These are phyloP conservation scores for Amyloporia xantha DNA, from an alignment of 768 basidiomycete species.

Conservation along the genomic window DNA sequence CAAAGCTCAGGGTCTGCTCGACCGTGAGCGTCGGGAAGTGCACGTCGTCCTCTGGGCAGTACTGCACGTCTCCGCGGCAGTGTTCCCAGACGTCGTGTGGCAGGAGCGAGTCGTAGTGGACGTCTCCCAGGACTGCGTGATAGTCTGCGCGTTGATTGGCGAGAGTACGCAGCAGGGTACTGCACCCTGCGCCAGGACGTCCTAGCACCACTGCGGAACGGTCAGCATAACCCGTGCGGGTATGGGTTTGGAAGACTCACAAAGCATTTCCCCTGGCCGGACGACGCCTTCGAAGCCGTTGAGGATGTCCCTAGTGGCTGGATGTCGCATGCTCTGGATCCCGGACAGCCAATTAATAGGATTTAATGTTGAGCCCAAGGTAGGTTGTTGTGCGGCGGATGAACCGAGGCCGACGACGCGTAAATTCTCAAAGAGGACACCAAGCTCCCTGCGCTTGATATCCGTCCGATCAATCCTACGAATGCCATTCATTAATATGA, in stretches of 20 bases:
- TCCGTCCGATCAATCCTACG: constrained; percentile 40
- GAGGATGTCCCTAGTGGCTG: constrained; percentile 52
- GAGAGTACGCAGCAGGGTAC: constrained; percentile 75
- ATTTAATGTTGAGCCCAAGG: constrained; percentile 59
- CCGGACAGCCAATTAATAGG: constrained; percentile 36
- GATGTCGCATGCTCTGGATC: constrained; percentile 46
- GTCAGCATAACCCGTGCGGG: neutral
- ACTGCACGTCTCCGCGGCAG: constrained; percentile 75
- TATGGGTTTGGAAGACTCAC: constrained; percentile 34
- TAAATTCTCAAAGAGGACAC: constrained; percentile 54
- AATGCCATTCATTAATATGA: neutral
- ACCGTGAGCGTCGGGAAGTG: constrained; percentile 85
- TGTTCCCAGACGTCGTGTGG: constrained; percentile 54
- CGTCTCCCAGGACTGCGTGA: constrained; percentile 58
- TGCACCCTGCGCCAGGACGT: constrained; percentile 80
- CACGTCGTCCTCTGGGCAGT: constrained; percentile 79
- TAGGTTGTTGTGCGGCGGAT: constrained; percentile 47
- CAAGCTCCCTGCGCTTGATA: constrained; percentile 48
- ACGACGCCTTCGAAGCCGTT: constrained; percentile 49
- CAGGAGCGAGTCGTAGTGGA: constrained; percentile 71
- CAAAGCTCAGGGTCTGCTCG: constrained; percentile 65
- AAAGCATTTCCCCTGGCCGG: constrained; percentile 62
- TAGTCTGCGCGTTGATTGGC: constrained; percentile 74
- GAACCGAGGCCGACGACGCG: constrained; percentile 55
- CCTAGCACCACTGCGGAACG: constrained; percentile 64